phyloP scores from a whole-genome alignment of 768 basidiomycete species.

The Kwoniella sp. region DNA sequence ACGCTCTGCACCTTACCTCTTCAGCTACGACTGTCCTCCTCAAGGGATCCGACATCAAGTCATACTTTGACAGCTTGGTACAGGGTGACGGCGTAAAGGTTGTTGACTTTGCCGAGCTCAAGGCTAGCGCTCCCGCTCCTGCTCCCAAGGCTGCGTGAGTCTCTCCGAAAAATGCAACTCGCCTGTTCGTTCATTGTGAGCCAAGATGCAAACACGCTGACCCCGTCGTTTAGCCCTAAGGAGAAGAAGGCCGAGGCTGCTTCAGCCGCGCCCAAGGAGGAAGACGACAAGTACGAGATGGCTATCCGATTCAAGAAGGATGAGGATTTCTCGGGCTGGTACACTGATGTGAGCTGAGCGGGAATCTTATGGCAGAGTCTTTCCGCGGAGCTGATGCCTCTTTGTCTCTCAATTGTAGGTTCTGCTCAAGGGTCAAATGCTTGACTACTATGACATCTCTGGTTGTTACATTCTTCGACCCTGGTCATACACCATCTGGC shows the following conservation, averaged over 20 bases:
- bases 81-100: slow-evolving; percentile 66
- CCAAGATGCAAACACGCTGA: slow-evolving; percentile 5
- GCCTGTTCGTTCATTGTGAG: too few species aligned
- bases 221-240: slow-evolving; percentile 24
- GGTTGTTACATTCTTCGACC: slow-evolving; percentile 99
- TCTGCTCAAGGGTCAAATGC: slow-evolving; percentile 96
- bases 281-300: slow-evolving; percentile 84
- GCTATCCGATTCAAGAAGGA: slow-evolving; percentile 96
- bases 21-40: slow-evolving; percentile 75
- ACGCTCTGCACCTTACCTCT: slow-evolving; percentile 74
- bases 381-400: neutral
- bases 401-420: slow-evolving; percentile 63
- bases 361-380: neutral
- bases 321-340: slow-evolving; percentile 91
- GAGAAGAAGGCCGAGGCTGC: slow-evolving; percentile 35
- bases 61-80: slow-evolving; percentile 69
- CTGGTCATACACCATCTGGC: slow-evolving; percentile 97
- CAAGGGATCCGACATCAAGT: slow-evolving; percentile 71
- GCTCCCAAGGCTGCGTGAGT: slow-evolving; percentile 49
- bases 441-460: slow-evolving; percentile 98
- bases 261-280: slow-evolving; percentile 59
- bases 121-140: slow-evolving; percentile 57
- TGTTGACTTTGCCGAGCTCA: slow-evolving; percentile 71
- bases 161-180: too few species aligned
- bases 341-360: slow-evolving; percentile 70